These are phyloP conservation scores for Cladosporium sp. DNA, from an alignment of 2,329 filamentous ascomycete genomes.

Conservation along the genomic window DNA sequence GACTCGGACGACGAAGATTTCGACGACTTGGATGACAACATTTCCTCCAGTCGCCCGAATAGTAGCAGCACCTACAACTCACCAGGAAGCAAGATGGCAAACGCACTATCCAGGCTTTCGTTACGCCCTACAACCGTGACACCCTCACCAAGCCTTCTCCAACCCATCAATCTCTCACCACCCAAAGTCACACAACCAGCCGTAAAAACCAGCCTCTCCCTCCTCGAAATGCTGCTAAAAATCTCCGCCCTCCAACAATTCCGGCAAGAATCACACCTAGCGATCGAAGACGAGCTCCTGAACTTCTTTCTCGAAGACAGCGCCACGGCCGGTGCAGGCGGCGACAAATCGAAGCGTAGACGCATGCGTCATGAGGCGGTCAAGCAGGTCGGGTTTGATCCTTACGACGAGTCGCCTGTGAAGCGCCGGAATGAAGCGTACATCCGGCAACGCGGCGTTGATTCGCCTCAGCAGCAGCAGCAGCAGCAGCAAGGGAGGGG, in stretches of 20 bases:
- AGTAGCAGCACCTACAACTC: slow-evolving; percentile 24
- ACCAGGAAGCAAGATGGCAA: slow-evolving; percentile 38
- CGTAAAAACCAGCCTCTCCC: slow-evolving; percentile 68
- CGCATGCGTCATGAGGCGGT: slow-evolving; percentile 57
- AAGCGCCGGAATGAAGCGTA: slow-evolving; percentile 65
- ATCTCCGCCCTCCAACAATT: slow-evolving; percentile 86
- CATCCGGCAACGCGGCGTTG: not conserved
- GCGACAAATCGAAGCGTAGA: slow-evolving; percentile 58
- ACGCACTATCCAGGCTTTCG: slow-evolving; percentile 45
- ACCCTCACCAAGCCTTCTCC: slow-evolving; percentile 19
- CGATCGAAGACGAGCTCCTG: slow-evolving; percentile 82
- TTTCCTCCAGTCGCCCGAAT: slow-evolving; percentile 16
- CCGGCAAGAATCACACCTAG: slow-evolving; percentile 82
- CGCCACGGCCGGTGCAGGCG: slow-evolving; percentile 54
- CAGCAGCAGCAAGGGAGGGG: not conserved
- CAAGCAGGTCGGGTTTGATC: slow-evolving; percentile 64
- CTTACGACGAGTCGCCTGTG: slow-evolving; percentile 66
- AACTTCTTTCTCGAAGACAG: slow-evolving; percentile 79
- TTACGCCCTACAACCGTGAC: slow-evolving; percentile 29
- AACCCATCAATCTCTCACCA: slow-evolving; percentile 27
- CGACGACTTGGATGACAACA: slow-evolving; percentile 12
- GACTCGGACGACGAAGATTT: slow-evolving; percentile 47
- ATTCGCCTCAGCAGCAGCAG: slow-evolving; percentile 2
- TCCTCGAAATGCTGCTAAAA: slow-evolving; percentile 84
- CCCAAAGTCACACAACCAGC: slow-evolving; percentile 13